A percentile compares a stretch with the other conserved stretches of the same genome.
Evolutionary conservation across 306 rosid species (phyloP).

Genomic region (barrel medic (Medicago truncatula)): MtrunA17r5.0-ANR NC_053045.1:11064001-11064500

Average conservation of each 20-base stretch:
- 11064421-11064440: background rate
- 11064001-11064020: constrained; percentile 65
- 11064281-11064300: constrained; percentile 53
- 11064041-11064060: constrained; percentile 61
- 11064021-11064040: constrained; percentile 75
- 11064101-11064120: background rate
- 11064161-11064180: constrained; percentile 38
- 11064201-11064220: constrained; percentile 69
- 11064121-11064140: background rate
- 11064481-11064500: constrained; percentile 35
- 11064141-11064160: constrained; percentile 1
- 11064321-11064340: constrained; percentile 56
- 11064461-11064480: background rate
- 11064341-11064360: constrained; percentile 26
- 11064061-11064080: constrained; percentile 65
- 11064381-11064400: background rate
- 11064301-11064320: constrained; percentile 54
- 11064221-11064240: constrained; percentile 69
- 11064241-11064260: constrained; percentile 57
- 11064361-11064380: background rate
- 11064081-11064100: constrained; percentile 54
- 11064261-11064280: constrained; percentile 58
- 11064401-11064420: background rate
- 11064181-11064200: constrained; percentile 60
- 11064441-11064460: background rate